Evolutionary conservation across 2,329 filamentous ascomycete species (phyloP).

Genomic region (Sclerotinia trifoliorum): DNA sequence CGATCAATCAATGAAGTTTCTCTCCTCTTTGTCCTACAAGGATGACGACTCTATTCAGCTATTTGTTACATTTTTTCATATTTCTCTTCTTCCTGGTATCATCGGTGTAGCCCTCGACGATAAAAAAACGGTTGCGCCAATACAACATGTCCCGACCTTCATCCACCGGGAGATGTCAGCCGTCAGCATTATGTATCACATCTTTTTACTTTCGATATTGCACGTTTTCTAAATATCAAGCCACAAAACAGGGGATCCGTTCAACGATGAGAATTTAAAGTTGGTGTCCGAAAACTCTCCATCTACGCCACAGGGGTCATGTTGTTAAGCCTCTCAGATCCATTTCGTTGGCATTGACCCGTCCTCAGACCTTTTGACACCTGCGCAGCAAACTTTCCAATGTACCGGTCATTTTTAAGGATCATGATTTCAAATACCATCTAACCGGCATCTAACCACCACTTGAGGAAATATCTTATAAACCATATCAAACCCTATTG

Average conservation of each 20-base stretch:
- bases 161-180: constrained; percentile 4
- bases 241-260: neutral
- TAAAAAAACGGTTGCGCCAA: constrained; percentile 15
- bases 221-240: neutral
- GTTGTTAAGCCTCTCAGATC: constrained; percentile 11
- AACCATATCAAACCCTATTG: neutral
- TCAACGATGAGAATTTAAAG: neutral
- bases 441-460: too few species aligned
- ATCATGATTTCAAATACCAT: neutral
- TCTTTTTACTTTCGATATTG: neutral
- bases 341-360: neutral
- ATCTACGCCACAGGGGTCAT: constrained; percentile 6
- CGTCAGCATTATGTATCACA: neutral
- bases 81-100: neutral
- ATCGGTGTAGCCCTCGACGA: constrained; percentile 11
- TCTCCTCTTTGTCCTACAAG: neutral
- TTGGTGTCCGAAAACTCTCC: neutral
- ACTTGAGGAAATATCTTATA: neutral
- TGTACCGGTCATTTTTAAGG: neutral
- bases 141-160: neutral
- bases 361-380: neutral
- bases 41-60: neutral
- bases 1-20: neutral
- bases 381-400: constrained; percentile 13
- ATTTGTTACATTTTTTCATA: constrained; percentile 14